Base-by-base conservation (phyloP, 768 basidiomycete species). In the Suillus discolor region DNA sequence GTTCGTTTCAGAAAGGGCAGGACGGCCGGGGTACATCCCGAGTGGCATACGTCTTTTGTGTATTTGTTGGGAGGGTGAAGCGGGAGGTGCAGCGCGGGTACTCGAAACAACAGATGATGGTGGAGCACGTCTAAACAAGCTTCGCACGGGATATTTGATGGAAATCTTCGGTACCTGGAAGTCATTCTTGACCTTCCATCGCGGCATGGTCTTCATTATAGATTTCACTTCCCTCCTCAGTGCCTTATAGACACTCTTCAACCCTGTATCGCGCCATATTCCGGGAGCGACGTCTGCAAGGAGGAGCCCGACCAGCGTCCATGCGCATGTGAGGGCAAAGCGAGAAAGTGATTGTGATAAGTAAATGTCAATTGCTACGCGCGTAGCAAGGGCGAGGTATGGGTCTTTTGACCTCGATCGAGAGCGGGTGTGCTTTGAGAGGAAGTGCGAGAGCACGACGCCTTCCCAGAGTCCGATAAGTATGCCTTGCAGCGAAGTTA, bases 401-500 rank as follows among this genome's bases (percentile, higher is more conserved):
- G 90, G 91, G 74, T 92, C 91, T 64, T 82, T 79, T 0, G 90
- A 90, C 59, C 28, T 28, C 12, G 59, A 60, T 54, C 53, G 53
- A 39, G 72, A 71, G 63, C 65, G 72, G 39, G 90, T 89, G 76
- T 83, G 83, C 73, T 89, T 89, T 66, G 83, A 84, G 68, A 90
- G 75, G 74, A 91, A 92, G 69, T 92, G 91, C 47, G 87, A 84
- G 63, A 91, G 80, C 44, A 92, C 86, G 31, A 90, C 83, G 57
- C 92, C 91, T 76, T 93, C 91, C 90, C 91, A 93, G 23, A 92
- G 79, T 9, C 91, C 92, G 62, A 93, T 80, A 64, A 93, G 82
- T 16, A 88, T 87, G 20, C 88, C 86, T 84, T 63, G 85, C 73
- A 65, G 81, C 84, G 73, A 82, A 75, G 53, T 23, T 23, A 55